Evolutionary conservation across 441 rosid genomes (phyloP).

Genomic region (Gossypium lobatum): DNA sequence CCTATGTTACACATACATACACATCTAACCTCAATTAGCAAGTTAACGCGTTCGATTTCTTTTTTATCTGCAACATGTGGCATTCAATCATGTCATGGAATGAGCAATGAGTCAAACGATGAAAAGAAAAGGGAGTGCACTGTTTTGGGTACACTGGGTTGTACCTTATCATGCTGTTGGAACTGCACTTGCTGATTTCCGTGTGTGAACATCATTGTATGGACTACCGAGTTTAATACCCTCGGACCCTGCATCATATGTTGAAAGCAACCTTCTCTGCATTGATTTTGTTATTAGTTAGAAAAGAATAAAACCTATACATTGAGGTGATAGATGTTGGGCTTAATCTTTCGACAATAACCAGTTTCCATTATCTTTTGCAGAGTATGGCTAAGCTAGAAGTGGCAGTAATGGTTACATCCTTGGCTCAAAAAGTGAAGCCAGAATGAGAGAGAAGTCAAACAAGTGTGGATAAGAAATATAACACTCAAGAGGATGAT

Average conservation of each 20-base stretch:
- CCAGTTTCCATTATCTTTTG: not conserved
- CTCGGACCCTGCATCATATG: slow-evolving; percentile 25
- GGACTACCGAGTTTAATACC: slow-evolving; percentile 11
- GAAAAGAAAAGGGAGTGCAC: not conserved
- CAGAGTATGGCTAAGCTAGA: not conserved
- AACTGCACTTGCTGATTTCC: slow-evolving; percentile 16
- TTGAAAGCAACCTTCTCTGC: slow-evolving; percentile 54
- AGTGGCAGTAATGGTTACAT: not conserved
- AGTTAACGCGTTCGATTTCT: not conserved
- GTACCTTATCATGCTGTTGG: slow-evolving; percentile 21
- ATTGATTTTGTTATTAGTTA: slow-evolving; percentile 1
- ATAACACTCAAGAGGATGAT: not conserved
- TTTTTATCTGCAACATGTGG: slow-evolving; percentile 6
- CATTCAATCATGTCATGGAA: not conserved
- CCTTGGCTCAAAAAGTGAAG: not conserved
- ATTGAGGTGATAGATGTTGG: not conserved
- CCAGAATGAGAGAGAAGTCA: not conserved
- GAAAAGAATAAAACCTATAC: not conserved
- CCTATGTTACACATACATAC: not conserved
- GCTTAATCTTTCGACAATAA: not conserved
- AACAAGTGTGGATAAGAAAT: not conserved
- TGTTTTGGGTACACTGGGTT: not conserved
- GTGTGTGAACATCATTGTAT: not conserved
- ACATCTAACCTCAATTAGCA: not conserved
- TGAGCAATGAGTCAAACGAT: not conserved